Conservation (phyloP, 306 rosid species). For the Prunus mongolica region DNA sequence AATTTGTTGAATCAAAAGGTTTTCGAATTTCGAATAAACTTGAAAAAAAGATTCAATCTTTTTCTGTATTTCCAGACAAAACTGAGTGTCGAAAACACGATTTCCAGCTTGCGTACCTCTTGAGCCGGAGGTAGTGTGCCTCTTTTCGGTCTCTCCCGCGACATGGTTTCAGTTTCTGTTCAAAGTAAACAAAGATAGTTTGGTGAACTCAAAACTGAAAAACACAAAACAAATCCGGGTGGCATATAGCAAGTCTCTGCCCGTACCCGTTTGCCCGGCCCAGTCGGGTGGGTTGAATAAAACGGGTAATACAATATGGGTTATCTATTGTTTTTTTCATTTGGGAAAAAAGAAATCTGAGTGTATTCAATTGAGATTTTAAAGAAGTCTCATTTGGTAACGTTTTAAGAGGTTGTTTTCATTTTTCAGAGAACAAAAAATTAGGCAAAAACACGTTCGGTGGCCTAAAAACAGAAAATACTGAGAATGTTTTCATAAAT, state of each 20-base stretch:
- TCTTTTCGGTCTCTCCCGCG: conserved; percentile 64
- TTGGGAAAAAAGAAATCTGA: too few relatives aligned
- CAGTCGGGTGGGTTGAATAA: neutral
- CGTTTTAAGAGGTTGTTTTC: too few relatives aligned
- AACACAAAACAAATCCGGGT: neutral
- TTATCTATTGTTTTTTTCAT: too few relatives aligned
- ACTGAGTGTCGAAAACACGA: neutral
- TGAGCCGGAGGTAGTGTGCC: conserved; percentile 72
- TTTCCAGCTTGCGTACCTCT: conserved; percentile 42
- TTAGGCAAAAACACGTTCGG: too few relatives aligned
- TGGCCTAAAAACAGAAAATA: too few relatives aligned
- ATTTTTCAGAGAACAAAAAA: too few relatives aligned
- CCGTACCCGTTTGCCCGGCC: neutral
- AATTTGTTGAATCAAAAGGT: neutral
- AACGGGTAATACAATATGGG: neutral
- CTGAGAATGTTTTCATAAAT: too few relatives aligned
- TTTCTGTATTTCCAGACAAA: neutral
- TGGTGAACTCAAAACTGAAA: neutral
- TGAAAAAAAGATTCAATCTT: neutral
- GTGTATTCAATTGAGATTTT: too few relatives aligned
- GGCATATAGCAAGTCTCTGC: neutral
- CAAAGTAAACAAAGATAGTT: conserved; percentile 15
- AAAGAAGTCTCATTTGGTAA: too few relatives aligned
- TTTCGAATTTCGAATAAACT: neutral
- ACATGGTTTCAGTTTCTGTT: conserved; percentile 36